Percentiles rank a stretch among this genome's conserved stretches.
Conservation (phyloP, 2,329 filamentous ascomycete genomes). For the Clarireedia homoeocarpa region DNA sequence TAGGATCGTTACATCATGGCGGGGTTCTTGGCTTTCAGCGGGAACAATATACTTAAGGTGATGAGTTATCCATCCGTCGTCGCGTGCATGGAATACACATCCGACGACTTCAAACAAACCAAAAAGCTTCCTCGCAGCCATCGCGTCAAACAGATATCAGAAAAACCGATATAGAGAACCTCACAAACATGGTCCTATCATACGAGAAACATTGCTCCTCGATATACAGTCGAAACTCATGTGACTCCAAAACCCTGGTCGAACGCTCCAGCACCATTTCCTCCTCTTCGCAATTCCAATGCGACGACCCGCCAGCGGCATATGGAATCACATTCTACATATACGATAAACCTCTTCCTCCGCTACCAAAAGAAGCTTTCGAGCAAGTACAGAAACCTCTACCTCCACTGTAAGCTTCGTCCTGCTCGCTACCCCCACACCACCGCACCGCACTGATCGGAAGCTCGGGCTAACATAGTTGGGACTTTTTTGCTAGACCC, state of each 20-base stretch:
- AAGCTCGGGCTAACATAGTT: not conserved
- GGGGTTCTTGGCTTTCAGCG: not conserved
- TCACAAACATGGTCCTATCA: not conserved
- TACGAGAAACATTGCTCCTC: not conserved
- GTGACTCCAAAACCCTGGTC: not conserved
- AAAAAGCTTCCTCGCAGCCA: no score
- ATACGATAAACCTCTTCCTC: constrained; percentile 7
- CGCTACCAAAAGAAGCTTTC: not conserved
- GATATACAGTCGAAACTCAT: constrained; percentile 2
- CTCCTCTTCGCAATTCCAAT: not conserved
- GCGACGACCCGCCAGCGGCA: not conserved
- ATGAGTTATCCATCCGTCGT: not conserved
- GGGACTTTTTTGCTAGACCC: not conserved
- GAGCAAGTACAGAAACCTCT: constrained; percentile 1
- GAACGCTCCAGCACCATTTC: not conserved
- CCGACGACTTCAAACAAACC: no score
- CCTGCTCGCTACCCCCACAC: not conserved
- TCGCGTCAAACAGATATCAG: no score
- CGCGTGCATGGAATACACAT: not conserved
- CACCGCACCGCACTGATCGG: no score
- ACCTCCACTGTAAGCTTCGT: constrained; percentile 4
- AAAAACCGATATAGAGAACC: not conserved
- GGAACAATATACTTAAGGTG: constrained; percentile 4
- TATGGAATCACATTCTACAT: constrained; percentile 7
- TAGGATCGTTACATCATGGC: not conserved